Percentiles rank a stretch among this genome's conserved stretches.
Evolutionary conservation across 345 rosid species (phyloP).

Genomic region (Heritiera littoralis): DNA sequence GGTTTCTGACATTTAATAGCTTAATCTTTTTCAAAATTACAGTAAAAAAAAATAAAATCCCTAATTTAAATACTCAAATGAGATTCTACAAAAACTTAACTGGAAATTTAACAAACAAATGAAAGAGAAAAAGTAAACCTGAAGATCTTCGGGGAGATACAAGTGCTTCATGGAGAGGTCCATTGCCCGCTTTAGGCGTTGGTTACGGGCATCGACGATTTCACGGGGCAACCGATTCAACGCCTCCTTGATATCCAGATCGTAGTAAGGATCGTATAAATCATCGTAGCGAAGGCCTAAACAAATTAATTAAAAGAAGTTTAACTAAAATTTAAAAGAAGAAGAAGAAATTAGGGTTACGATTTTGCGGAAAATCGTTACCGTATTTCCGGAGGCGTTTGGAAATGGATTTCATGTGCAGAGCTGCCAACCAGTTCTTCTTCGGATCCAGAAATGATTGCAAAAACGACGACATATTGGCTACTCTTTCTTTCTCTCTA

Average conservation of each 20-base stretch:
- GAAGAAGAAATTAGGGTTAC: conserved; percentile 27
- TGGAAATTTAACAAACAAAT: too few species aligned
- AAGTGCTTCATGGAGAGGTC: conserved; percentile 98
- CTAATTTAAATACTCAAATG: not conserved
- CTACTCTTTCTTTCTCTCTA: not conserved
- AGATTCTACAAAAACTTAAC: too few species aligned
- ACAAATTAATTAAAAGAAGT: not conserved
- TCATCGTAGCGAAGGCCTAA: conserved; percentile 92
- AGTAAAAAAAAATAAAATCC: not conserved
- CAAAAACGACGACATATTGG: not conserved
- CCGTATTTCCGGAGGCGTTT: conserved; percentile 76
- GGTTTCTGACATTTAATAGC: not conserved
- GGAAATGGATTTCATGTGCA: conserved; percentile 71
- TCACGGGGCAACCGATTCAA: conserved; percentile 84
- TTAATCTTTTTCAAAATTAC: too few species aligned
- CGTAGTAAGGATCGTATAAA: conserved; percentile 78
- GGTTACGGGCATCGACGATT: conserved; percentile 86
- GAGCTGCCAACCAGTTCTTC: conserved; percentile 70
- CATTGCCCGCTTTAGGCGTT: conserved; percentile 98
- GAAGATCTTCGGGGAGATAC: conserved; percentile 22
- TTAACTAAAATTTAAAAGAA: not conserved
- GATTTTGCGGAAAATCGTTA: conserved; percentile 28
- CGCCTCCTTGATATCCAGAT: conserved; percentile 86
- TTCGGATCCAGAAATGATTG: conserved; percentile 55
- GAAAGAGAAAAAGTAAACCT: not conserved